These are phyloP conservation scores for Chalciporus sphaerocephalus DNA, from an alignment of 768 basidiomycete genomes.

Conservation along the genomic window DNA sequence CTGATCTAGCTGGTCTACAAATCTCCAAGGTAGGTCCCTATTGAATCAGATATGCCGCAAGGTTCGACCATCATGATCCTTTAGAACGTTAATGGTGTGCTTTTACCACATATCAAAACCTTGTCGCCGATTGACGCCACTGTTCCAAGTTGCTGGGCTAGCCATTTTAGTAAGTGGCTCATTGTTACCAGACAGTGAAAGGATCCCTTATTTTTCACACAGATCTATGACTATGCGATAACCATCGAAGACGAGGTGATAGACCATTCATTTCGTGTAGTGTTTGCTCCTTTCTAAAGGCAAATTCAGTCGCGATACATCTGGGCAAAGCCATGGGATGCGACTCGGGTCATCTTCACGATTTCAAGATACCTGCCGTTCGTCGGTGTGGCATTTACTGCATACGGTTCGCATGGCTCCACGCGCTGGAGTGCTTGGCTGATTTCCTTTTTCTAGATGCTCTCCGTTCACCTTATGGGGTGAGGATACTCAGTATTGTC, in stretches of 20 bases:
- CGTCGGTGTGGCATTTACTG: conserved; percentile 3
- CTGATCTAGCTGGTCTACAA: background rate
- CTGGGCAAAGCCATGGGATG: conserved; percentile 4
- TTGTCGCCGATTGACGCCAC: background rate
- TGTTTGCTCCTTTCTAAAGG: background rate
- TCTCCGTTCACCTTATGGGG: background rate
- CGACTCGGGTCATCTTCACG: conserved; percentile 6
- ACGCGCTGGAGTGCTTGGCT: background rate
- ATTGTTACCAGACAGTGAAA: background rate
- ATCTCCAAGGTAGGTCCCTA: background rate
- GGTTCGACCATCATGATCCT: too few relatives aligned
- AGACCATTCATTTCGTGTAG: background rate
- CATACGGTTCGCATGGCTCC: background rate
- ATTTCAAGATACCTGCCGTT: conserved; percentile 10
- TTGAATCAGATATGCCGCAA: background rate
- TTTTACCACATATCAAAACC: background rate
- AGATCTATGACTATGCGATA: conserved; percentile 10
- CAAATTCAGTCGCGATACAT: conserved; percentile 3
- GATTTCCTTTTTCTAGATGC: background rate
- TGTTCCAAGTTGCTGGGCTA: background rate
- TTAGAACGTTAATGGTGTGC: background rate
- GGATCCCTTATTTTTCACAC: background rate
- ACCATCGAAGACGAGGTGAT: conserved; percentile 8
- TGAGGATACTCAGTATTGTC: background rate
- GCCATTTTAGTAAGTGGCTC: background rate